Evolutionary conservation across 108 stramenopile genomes (phyloP).

Genomic region (Cyclotella distinguenda): DNA sequence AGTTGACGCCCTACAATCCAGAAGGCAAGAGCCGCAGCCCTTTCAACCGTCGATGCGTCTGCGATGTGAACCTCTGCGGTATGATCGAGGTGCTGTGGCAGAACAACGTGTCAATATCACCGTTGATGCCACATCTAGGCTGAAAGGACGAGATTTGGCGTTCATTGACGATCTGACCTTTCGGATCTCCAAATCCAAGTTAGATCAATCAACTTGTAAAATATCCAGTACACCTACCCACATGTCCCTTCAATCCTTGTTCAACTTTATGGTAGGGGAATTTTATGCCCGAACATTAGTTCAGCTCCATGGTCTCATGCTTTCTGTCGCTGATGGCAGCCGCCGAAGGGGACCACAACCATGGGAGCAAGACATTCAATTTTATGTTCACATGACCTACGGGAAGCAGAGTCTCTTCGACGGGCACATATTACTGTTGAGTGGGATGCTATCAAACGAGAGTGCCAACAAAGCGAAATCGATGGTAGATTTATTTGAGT

Average conservation of each 20-base stretch:
- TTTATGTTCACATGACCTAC: conserved; percentile 37
- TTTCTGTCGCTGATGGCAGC: background rate
- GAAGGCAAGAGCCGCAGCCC: background rate
- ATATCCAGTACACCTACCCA: conserved; percentile 26
- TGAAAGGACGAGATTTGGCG: background rate
- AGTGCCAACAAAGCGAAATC: conserved; percentile 22
- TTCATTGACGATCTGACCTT: conserved; percentile 6
- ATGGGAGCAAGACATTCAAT: conserved; percentile 46
- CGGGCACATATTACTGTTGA: conserved; percentile 42
- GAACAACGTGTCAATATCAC: conserved; percentile 28
- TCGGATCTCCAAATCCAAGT: background rate
- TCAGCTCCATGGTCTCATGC: conserved; percentile 27
- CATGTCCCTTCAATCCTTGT: conserved; percentile 43
- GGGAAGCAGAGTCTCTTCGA: conserved; percentile 30
- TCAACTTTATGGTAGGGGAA: conserved; percentile 62
- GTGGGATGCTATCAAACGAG: conserved; percentile 40
- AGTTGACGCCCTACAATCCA: too few species aligned
- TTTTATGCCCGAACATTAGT: conserved; percentile 48
- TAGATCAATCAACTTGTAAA: background rate
- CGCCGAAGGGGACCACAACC: conserved; percentile 1
- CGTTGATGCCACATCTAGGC: conserved; percentile 17
- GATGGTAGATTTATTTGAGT: conserved; percentile 37
- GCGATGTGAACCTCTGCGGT: conserved; percentile 26
- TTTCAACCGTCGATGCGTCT: conserved; percentile 47
- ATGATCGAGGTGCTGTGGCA: conserved; percentile 29